phyloP scores from a whole-genome alignment of 2,329 filamentous ascomycete genomes.

The Akanthomyces dipterigenus region DNA sequence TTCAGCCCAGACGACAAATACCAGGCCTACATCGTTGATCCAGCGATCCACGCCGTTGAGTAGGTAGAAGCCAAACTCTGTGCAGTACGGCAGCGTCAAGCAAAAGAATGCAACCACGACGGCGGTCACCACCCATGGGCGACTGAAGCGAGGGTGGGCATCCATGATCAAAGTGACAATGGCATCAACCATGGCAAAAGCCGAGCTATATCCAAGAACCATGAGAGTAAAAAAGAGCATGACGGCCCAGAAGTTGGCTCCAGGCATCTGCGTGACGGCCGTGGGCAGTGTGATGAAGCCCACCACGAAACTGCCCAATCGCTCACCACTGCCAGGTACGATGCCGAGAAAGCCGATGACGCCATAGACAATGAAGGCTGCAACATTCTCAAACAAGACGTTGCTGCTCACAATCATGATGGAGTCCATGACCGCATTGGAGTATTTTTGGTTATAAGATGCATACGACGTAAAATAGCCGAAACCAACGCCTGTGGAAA shows the following conservation, averaged over 20 bases:
- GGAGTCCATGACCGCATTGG: constrained; percentile 53
- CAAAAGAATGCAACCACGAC: constrained; percentile 45
- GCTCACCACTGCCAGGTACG: constrained; percentile 28
- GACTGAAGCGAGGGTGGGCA: constrained; percentile 38
- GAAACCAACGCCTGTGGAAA: constrained; percentile 52
- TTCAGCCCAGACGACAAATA: constrained; percentile 49
- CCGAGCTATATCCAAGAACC: constrained; percentile 50
- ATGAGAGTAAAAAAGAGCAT: constrained; percentile 52
- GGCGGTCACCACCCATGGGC: constrained; percentile 41
- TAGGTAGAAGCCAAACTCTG: constrained; percentile 50
- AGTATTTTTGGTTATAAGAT: constrained; percentile 50
- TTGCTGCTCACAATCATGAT: constrained; percentile 49
- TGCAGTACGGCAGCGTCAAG: constrained; percentile 49
- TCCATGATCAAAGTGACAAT: constrained; percentile 48
- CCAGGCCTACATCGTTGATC: constrained; percentile 47
- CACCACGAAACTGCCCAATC: constrained; percentile 48
- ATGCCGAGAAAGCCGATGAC: constrained; percentile 42
- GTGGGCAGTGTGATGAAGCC: constrained; percentile 53
- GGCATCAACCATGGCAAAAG: constrained; percentile 54
- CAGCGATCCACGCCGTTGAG: constrained; percentile 48
- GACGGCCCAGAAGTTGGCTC: constrained; percentile 52
- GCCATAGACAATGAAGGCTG: constrained; percentile 44
- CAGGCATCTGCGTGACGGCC: constrained; percentile 50
- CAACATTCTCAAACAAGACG: constrained; percentile 49
- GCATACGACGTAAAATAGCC: constrained; percentile 54